Evolutionary conservation across 2,329 filamentous ascomycete genomes (phyloP), one percentile per base, ranked within the genome.

Genomic region (Colletotrichum abscissum): DNA sequence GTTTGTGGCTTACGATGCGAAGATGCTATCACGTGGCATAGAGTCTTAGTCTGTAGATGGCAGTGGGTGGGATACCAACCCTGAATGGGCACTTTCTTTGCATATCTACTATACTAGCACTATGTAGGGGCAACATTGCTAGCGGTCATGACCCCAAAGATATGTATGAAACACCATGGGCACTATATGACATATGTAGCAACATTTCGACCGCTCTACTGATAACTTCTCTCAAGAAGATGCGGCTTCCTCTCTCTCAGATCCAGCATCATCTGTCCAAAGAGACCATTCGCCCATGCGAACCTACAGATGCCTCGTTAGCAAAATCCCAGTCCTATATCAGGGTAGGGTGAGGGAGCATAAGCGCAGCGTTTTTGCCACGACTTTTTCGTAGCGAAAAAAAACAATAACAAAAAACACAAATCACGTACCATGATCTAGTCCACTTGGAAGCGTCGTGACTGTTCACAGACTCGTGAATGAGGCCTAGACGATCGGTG

Each of bases 251-350:
- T 86, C 75, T 90, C 88, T 58, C 92, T 91, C 63, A 98, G 81
- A 83, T 96, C 93, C 35, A 97, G 82, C 69, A 97, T 89, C 73
- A 94, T 94, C 84, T 96, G 93, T 14, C 94, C 93, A 82, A 95
- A 97, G n/a, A 97, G 90, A 0, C 93, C 94, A 79, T 97, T 97
- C 16, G 94, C 94, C 94, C 94, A 97, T 0, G 94, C 92, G 80
- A 97, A 97, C 93, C 93, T 95, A 73, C 86, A 86, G 26, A 8
- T 16, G 19, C 16, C 16, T 16, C 3, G 2, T 72, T 28, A 69
- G 69, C 33, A 46, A 28, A 7, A 12, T 35, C 14, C 8, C 26
- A 26, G 16, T 42, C 52, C 52, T 14, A 9, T n/a, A 35, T 35
- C 33, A 2, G 33, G 33, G 30, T 9, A 11, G 2, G 33, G 33